These are phyloP conservation scores for Ganoderma boninense DNA, from an alignment of 1,284 basidiomycete genomes.

Conservation along the genomic window DNA sequence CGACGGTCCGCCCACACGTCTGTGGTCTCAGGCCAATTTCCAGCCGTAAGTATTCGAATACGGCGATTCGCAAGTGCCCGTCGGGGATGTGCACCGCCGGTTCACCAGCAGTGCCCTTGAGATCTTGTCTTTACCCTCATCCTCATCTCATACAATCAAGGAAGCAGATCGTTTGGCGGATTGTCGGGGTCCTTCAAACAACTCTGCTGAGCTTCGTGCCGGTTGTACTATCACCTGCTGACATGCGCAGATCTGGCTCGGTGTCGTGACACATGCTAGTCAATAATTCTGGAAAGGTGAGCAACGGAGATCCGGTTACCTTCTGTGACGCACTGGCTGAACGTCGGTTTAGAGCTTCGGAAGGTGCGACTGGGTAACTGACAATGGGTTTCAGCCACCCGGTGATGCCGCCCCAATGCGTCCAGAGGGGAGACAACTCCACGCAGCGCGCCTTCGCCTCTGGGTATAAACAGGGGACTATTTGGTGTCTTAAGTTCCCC, in stretches of 20 bases:
- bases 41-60: not conserved
- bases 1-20: not conserved
- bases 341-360: conserved; percentile 24
- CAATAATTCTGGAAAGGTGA: not conserved
- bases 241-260: conserved; percentile 20
- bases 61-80: too few relatives aligned
- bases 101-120: too few relatives aligned
- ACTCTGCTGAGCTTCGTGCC: conserved; percentile 22
- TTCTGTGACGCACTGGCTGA: conserved; percentile 24
- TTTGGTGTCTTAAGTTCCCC: not conserved
- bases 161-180: not conserved
- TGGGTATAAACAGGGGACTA: conserved; percentile 20
- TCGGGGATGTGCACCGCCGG: too few relatives aligned
- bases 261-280: conserved; percentile 22
- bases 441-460: conserved; percentile 19
- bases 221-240: conserved; percentile 24
- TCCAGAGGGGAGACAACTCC: conserved; percentile 18
- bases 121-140: too few relatives aligned
- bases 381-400: conserved; percentile 5
- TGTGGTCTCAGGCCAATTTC: not conserved
- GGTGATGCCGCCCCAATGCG: conserved; percentile 9
- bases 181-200: conserved; percentile 3
- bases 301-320: conserved; percentile 1
- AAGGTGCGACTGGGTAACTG: conserved; percentile 13
- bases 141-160: not conserved